Evolutionary conservation across 139 green algal species (phyloP), one percentile per base, ranked within the genome.

Genomic region (Coccomyxa sp.): DNA sequence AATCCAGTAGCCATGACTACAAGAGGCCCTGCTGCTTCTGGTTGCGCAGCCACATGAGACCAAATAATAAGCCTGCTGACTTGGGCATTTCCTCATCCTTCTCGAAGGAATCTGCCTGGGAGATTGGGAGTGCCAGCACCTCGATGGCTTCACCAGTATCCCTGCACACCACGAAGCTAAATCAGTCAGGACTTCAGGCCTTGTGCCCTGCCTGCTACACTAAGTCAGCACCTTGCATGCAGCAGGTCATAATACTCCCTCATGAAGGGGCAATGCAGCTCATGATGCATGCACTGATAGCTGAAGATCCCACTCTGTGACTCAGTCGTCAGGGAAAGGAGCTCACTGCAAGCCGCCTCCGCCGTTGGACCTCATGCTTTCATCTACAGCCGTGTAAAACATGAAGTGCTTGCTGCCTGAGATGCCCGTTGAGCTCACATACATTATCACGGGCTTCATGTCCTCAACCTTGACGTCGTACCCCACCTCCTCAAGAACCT

Each of bases 131-230:
- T n/a, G 90, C 84, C 40, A 97, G 79, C 75, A 97, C 90, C 82
- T 98, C 93, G 39, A 97, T 97, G 0, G 86, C 86, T 75, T 97
- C 93, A 0, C 90, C 93, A 41, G 93, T 81, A 22, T 86, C 79
- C 54, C 54, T 79, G 54, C 24, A 37, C 68, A 55, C 37, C 9
- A 22, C 68, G 27, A 58, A 18, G 27, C 50, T 22, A 18, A 64
- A 64, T 7, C 50, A 31, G 50, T 64, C 50, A 22, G 50, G 27
- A 5, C 2, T 64, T 4, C 50, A 31, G 27, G 50, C 27, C 50
- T 6, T 64, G 50, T 64, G 50, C 5, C 18, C 50, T 64, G 50
- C 5, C 50, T 64, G 50, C 5, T 3, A 2, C 5, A 5, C 27
- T 3, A 18, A 64, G 50, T 31, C 5, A 64, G 50, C 50, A 64